Base-by-base conservation (phyloP, 2,329 filamentous ascomycete genomes). In the Triangularia setosa region DNA sequence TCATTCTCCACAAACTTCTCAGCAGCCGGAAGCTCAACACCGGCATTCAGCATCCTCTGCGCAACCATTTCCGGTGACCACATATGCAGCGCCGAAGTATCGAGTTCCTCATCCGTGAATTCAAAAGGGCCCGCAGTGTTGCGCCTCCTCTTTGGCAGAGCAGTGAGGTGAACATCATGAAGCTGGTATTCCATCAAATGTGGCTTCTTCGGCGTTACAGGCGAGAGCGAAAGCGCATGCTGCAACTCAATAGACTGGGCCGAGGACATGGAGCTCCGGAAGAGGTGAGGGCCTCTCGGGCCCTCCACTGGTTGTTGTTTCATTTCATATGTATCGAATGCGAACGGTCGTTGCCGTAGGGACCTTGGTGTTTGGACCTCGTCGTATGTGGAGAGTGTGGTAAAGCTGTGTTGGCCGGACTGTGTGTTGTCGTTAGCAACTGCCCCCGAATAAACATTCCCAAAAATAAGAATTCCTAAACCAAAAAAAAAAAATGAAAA, bases 1-100 rank as follows among this genome's bases (percentile, higher is more conserved):
- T 99, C 94, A 75, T 99, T 96, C 72, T 90, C 86, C 67, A 93
- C 84, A 72, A 99, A 97, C 70, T 90, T 91, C 72, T 96, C 89
- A 11, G 95, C 89, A 59, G 94, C 83, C 6, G 83, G 79, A 60
- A 87, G 79, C 74, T 97, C 93, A 74, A 96, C 88, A 70, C 91
- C 92, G 54, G 88, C 86, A 75, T 92, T 87, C 72, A 89, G 85
- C 92, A 97, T 95, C 86, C 91, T 95, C 73, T 91, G 87, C 62
- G 90, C 90, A 53, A 95, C 91, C 78, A 92, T 89, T 73, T 88
- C 84, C 2, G 91, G 88, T 14, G 86, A 84, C 92, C 90, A 95
- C 54, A 80, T 79, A 16, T 84, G 81, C 65, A 94, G 82, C 58
- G 84, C 81, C 24, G 79, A 77, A 30, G 84, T 79, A 69, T 90